These are phyloP conservation scores for Tuber melanosporum DNA, from an alignment of 495 filamentous ascomycete species.

Conservation along the genomic window DNA sequence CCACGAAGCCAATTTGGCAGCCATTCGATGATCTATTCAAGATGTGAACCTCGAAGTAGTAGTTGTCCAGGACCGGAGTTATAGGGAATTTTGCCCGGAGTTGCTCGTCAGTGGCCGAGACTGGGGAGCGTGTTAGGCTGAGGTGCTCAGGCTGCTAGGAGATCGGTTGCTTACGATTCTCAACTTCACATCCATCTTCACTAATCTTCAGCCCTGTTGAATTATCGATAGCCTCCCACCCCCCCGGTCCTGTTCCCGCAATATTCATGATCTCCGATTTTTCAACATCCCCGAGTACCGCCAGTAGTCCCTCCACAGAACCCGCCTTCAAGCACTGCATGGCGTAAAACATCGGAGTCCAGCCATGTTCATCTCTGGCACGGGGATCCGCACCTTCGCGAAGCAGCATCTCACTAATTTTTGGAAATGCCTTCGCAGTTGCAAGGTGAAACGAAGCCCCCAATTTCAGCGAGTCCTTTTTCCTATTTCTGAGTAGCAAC, in stretches of 20 bases:
- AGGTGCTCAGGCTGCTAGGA: background rate
- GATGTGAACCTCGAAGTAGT: constrained; percentile 13
- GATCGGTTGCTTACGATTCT: constrained; percentile 4
- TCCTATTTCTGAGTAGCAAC: background rate
- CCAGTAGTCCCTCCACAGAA: constrained; percentile 5
- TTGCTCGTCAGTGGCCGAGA: background rate
- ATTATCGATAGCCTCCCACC: background rate
- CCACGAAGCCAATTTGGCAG: constrained; percentile 7
- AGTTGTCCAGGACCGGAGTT: background rate
- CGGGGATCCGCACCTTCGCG: constrained; percentile 6
- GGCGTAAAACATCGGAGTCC: constrained; percentile 14
- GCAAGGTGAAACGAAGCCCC: constrained; percentile 14
- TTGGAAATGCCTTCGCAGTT: background rate
- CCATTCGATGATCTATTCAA: background rate
- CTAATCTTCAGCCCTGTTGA: background rate
- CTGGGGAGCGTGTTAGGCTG: background rate
- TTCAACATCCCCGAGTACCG: background rate
- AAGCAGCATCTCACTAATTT: constrained; percentile 6
- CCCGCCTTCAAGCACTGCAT: constrained; percentile 9
- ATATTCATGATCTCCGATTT: background rate
- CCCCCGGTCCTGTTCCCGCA: background rate
- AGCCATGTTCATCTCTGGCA: constrained; percentile 6
- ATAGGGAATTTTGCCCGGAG: constrained; percentile 1
- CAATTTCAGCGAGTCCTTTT: background rate
- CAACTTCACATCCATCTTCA: constrained; percentile 13